Conservation (phyloP, 345 rosid genomes). For the Kandelia obovata region DNA sequence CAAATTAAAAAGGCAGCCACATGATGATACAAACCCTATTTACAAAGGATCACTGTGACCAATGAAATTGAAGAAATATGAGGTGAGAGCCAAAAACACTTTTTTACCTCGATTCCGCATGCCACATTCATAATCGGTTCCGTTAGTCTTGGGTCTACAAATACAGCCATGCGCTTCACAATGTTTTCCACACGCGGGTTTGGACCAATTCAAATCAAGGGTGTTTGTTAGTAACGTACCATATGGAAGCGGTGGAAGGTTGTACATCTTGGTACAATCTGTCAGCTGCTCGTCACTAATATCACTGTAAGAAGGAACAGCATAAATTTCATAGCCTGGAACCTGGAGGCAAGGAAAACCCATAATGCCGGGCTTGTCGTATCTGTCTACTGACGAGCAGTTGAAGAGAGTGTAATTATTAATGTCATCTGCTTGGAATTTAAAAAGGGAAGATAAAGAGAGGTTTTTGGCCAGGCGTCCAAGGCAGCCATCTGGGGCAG, state of each 20-base stretch:
- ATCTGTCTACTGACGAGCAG: neutral
- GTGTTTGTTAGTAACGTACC: fast-evolving
- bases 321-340: conserved; percentile 2
- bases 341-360: neutral
- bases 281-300: neutral
- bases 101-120: no score
- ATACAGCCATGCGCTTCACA: neutral
- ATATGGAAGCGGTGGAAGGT: neutral
- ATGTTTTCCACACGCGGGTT: neutral
- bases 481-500: conserved; percentile 1
- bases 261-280: conserved; percentile 18
- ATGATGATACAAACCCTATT: no score
- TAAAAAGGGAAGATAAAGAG: conserved; percentile 7
- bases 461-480: neutral
- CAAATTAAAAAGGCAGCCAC: no score
- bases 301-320: neutral
- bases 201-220: neutral
- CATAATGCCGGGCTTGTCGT: fast-evolving
- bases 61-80: no score
- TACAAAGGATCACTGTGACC: no score
- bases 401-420: conserved; percentile 6
- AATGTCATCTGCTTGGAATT: fast-evolving
- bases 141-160: neutral
- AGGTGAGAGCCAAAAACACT: no score
- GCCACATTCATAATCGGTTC: neutral